These are phyloP conservation scores for Chloromonas sp. DNA, from an alignment of 163 green algal genomes.

Conservation along the genomic window DNA sequence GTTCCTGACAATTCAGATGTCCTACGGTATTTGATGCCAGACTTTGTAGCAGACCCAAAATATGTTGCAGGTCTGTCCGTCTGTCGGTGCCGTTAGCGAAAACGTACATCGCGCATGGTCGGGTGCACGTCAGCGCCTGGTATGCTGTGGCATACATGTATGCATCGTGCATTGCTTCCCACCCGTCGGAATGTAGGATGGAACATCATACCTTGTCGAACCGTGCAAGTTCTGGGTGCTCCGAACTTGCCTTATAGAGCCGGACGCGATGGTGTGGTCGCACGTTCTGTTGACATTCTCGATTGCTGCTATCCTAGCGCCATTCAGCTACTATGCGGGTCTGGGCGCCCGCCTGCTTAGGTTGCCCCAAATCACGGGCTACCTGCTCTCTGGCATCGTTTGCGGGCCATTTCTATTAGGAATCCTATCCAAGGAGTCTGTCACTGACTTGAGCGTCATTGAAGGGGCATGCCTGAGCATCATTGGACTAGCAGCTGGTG, in stretches of 20 bases:
- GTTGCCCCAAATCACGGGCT: conserved; percentile 62
- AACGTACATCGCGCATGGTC: not conserved
- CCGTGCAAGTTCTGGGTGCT: not conserved
- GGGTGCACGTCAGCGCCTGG: not conserved
- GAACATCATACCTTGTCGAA: no score
- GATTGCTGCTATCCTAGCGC: conserved; percentile 42
- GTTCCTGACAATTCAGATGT: no score
- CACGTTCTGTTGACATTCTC: conserved; percentile 36
- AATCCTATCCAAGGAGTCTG: conserved; percentile 40
- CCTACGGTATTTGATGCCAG: no score
- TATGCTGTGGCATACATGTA: no score
- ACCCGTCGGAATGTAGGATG: no score
- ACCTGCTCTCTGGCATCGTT: conserved; percentile 59
- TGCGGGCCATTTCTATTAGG: conserved; percentile 56
- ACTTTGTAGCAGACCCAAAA: no score
- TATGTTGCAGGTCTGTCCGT: no score
- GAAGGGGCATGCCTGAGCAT: conserved; percentile 46
- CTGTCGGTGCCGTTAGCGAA: no score
- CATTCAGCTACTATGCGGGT: conserved; percentile 50
- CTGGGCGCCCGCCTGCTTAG: conserved; percentile 27
- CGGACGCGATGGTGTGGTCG: conserved; percentile 19
- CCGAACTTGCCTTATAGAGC: not conserved
- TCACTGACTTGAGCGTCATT: conserved; percentile 46
- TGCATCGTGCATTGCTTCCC: no score
- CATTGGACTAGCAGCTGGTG: conserved; percentile 76